A percentile compares a stretch with the other conserved stretches of the same genome.
These are phyloP conservation scores for Onygenales sp. DNA, from an alignment of 2,329 filamentous ascomycete species.

Conservation along the genomic window DNA sequence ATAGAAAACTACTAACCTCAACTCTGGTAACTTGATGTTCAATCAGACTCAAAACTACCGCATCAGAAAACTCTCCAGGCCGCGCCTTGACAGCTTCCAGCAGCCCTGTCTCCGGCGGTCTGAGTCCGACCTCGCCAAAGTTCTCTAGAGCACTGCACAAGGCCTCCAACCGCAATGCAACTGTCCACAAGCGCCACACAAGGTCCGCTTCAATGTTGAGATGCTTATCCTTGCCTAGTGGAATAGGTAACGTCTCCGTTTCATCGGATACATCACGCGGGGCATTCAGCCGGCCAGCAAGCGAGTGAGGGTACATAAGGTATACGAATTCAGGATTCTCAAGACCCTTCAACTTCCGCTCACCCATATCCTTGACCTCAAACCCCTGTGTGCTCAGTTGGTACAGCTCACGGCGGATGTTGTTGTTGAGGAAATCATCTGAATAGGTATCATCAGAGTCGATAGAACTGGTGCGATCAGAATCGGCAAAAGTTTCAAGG, in stretches of 20 bases:
- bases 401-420: conserved; percentile 79
- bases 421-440: conserved; percentile 62
- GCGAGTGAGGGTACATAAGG: conserved; percentile 82
- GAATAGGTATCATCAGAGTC: conserved; percentile 65
- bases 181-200: conserved; percentile 82
- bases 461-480: conserved; percentile 58
- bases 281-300: conserved; percentile 57
- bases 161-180: conserved; percentile 85
- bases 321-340: conserved; percentile 96
- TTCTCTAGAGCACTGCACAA: conserved; percentile 82
- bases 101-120: conserved; percentile 72
- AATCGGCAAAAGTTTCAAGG: conserved; percentile 79
- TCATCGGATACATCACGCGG: conserved; percentile 41
- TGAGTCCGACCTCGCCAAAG: conserved; percentile 52
- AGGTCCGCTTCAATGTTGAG: conserved; percentile 75
- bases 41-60: conserved; percentile 78
- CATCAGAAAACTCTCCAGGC: conserved; percentile 79
- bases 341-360: conserved; percentile 89
- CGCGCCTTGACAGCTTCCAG: conserved; percentile 63
- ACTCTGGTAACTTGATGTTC: conserved; percentile 94
- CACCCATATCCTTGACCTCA: conserved; percentile 91
- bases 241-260: conserved; percentile 44
- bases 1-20: conserved; percentile 59
- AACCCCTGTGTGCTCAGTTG: conserved; percentile 86
- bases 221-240: conserved; percentile 52